Conservation (phyloP, 306 rosid genomes). For the Purshia tridentata region DNA sequence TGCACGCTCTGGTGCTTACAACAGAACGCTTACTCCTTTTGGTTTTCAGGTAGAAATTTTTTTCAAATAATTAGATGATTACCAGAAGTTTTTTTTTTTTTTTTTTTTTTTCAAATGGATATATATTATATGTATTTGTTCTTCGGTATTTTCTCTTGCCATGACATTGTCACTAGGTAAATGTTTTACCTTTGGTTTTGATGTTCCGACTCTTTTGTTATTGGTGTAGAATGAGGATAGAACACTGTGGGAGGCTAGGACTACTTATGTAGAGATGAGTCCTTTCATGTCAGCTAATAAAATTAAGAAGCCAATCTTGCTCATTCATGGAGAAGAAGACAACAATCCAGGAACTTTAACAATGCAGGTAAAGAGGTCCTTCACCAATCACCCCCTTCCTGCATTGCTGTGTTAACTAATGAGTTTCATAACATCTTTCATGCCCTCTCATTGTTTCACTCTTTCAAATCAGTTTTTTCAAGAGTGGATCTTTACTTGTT, state of each 20-base stretch:
- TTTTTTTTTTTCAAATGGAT: background rate
- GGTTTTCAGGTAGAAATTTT: constrained; percentile 79
- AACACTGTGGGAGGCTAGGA: constrained; percentile 96
- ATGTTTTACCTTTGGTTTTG: constrained; percentile 12
- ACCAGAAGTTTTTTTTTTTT: background rate
- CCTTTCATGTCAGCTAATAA: constrained; percentile 96
- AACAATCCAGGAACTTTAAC: constrained; percentile 93
- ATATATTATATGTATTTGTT: background rate
- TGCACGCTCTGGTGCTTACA: constrained; percentile 99
- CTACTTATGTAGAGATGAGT: constrained; percentile 92
- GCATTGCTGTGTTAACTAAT: background rate
- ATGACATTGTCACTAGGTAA: constrained; percentile 1
- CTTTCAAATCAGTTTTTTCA: background rate
- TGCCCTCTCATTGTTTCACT: constrained; percentile 4
- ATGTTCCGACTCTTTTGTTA: constrained; percentile 20
- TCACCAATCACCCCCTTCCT: background rate
- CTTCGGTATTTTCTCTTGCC: constrained; percentile 15
- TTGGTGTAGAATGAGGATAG: constrained; percentile 83
- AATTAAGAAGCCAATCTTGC: constrained; percentile 95
- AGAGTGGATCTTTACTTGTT: background rate
- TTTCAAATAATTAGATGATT: background rate
- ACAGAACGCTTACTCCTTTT: constrained; percentile 96
- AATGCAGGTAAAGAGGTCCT: constrained; percentile 70
- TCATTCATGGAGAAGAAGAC: constrained; percentile 97
- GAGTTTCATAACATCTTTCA: background rate